Conservation (phyloP, 257 asterid genomes). For the Misopates orontium region DNA sequence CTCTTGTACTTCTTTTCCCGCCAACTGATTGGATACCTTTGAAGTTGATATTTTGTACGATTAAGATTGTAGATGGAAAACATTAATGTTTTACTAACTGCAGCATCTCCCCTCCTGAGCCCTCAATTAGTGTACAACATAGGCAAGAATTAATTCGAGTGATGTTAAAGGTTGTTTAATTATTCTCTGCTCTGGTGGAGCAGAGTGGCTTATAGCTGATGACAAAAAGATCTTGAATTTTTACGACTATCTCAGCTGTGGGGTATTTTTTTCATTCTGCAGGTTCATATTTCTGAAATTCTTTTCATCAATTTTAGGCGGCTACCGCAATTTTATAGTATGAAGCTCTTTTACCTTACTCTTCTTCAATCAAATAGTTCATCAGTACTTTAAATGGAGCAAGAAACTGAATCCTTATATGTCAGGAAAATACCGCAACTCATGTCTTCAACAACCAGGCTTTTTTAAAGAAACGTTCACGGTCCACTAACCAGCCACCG, state of each 20-base stretch:
- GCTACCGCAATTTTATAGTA: constrained; percentile 97
- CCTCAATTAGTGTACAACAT: background rate
- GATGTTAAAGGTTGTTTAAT: background rate
- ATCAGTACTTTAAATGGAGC: constrained; percentile 30
- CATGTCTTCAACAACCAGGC: constrained; percentile 91
- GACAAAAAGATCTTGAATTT: no score
- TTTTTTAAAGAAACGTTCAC: constrained; percentile 88
- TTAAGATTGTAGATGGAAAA: background rate
- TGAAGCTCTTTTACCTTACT: constrained; percentile 40
- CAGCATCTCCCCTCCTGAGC: background rate
- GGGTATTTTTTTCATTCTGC: constrained; percentile 41
- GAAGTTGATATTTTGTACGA: constrained; percentile 3
- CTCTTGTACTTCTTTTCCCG: constrained; percentile 17
- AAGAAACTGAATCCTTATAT: constrained; percentile 28
- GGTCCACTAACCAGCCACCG: constrained; percentile 87
- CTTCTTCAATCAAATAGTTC: constrained; percentile 29
- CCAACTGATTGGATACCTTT: background rate
- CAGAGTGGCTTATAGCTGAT: constrained; percentile 11
- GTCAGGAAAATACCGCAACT: constrained; percentile 81
- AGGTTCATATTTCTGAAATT: constrained; percentile 85
- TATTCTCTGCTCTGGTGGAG: constrained; percentile 13
- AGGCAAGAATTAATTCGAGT: constrained; percentile 10
- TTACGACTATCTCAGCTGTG: constrained; percentile 19
- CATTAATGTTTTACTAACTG: background rate
- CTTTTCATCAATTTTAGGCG: constrained; percentile 90